Evolutionary conservation across 352 stramenopile species (phyloP), one percentile per base, ranked within the genome.

Genomic region (Lagenidium sp.): DNA sequence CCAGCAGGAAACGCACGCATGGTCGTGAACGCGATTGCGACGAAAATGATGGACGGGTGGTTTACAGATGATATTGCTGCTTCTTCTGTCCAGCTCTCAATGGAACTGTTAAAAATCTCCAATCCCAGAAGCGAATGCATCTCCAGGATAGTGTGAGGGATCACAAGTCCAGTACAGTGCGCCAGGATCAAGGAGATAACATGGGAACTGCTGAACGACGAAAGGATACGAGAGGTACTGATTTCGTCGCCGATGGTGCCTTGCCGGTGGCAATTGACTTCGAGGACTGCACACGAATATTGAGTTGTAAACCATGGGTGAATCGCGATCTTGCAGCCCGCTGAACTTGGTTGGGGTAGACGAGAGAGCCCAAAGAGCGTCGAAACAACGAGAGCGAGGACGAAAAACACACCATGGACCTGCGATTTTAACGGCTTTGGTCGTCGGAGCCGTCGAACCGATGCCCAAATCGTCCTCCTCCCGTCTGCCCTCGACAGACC

Each of bases 121-220:
- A 42, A 6, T 11, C 36, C 36, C 6, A 42, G 16, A 7, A 42
- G 16, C 11, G 24, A 29, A 10, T 7, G 7, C 24, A 42, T 11
- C 10, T 12, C 11, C 8, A 15, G 36, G 15, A 42, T 7, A 12
- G 8, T 6, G 24, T 18, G 19, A 7, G 36, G 2, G 6, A 42
- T 42, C 36, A 29, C 36, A 7, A 42, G 36, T 7, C 12, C 36
- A 6, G 36, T 6, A 28, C 36, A 42, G 36, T 42, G 36, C 36
- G 16, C 8, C 12, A 42, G 8, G 20, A 42, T 42, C 6, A 42
- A 28, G 36, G 36, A 42, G 16, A 23, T 13, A 23, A 28, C 12
- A 10, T 7, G 15, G 6, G 15, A 18, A 6, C 6, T 6, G 16
- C 16, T 10, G 10, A 42, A 26, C 16, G 20, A 12, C 10, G 24